A percentile compares a stretch with the other conserved stretches of the same genome.
Conservation (phyloP, 352 stramenopile genomes). For the Phytophthora sansomeana region DNA sequence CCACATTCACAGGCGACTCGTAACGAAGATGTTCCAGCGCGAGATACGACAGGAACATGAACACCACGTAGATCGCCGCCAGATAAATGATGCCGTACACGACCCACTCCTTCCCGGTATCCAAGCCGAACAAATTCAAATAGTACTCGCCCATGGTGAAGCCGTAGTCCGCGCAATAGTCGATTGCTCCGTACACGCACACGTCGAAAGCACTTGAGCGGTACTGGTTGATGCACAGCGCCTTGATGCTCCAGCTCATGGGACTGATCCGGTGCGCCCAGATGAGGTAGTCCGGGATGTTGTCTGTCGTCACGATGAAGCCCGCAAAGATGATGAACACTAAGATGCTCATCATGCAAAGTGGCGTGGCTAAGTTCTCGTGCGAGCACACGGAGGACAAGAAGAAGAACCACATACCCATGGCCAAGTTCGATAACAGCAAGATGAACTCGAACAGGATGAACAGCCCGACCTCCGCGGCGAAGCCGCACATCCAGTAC, state of each 20-base stretch:
- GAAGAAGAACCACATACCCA: no score
- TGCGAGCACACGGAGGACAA: constrained; percentile 11
- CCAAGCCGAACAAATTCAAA: constrained; percentile 8
- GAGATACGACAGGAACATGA: no score
- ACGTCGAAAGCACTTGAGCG: constrained; percentile 26
- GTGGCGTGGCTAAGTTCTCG: constrained; percentile 56
- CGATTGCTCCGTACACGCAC: constrained; percentile 31
- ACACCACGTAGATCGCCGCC: constrained; percentile 26
- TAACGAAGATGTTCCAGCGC: no score
- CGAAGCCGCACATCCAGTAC: constrained; percentile 87
- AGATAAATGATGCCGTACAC: constrained; percentile 17
- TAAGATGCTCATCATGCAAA: constrained; percentile 50
- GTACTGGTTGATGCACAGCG: constrained; percentile 37
- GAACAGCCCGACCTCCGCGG: constrained; percentile 32
- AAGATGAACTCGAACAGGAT: constrained; percentile 51
- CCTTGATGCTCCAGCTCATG: constrained; percentile 27
- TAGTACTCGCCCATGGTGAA: constrained; percentile 42
- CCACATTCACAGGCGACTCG: constrained; percentile 25
- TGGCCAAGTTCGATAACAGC: constrained; percentile 51
- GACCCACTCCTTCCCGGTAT: constrained; percentile 15
- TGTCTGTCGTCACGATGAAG: constrained; percentile 52
- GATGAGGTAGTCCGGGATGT: constrained; percentile 57
- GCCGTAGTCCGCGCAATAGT: constrained; percentile 23
- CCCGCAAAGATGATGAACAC: constrained; percentile 57
- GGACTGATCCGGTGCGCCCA: no score